Evolutionary conservation across 2,329 filamentous ascomycete genomes (phyloP).

Genomic region (Thermothelomyces thermophilus): DNA sequence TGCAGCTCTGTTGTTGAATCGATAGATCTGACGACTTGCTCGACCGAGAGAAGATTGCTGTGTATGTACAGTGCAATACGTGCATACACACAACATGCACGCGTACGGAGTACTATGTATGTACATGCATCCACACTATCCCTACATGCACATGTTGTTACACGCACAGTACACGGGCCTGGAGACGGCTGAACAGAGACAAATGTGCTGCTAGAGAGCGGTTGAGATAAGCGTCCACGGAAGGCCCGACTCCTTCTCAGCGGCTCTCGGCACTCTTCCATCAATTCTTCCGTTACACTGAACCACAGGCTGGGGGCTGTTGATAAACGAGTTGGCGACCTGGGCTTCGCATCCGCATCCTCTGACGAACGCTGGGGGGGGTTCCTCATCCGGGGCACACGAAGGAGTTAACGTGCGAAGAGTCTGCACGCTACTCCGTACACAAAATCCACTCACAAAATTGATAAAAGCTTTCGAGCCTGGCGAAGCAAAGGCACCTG

Average conservation of each 20-base stretch:
- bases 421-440: no score
- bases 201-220: background rate
- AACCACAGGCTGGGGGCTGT: background rate
- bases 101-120: no score
- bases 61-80: no score
- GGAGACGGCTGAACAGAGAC: conserved; percentile 10
- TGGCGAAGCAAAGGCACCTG: background rate
- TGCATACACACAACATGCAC: no score
- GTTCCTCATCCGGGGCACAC: no score
- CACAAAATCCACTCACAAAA: no score
- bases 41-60: background rate
- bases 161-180: background rate
- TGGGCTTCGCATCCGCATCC: background rate
- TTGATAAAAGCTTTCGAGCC: background rate
- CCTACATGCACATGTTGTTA: no score
- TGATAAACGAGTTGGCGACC: conserved; percentile 18
- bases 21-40: background rate
- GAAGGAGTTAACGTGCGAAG: no score
- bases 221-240: conserved; percentile 6
- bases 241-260: conserved; percentile 7
- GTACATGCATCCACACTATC: no score
- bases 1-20: no score
- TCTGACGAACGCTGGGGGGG: no score
- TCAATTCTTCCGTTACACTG: conserved; percentile 20
- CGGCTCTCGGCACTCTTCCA: conserved; percentile 14